Base-by-base conservation (phyloP, 2,329 filamentous ascomycete genomes). In the Ceratocystis papillata region DNA sequence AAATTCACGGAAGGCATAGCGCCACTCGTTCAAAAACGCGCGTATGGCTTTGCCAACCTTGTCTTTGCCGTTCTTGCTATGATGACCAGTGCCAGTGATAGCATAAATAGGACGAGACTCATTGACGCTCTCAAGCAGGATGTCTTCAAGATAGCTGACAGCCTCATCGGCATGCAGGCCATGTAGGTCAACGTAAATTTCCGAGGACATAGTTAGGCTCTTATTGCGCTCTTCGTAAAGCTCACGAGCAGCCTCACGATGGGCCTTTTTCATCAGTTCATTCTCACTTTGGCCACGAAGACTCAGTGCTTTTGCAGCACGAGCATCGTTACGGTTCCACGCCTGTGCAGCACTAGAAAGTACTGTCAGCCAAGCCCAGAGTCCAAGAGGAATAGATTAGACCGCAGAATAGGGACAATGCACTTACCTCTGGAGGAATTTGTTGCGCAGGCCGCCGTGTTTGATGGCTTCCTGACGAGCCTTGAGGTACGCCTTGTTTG, bases 121-220 rank as follows among this genome's bases (percentile, higher is more conserved):
- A 70, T 84, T 81, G 70, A 81, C 83, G 72, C 96, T 94, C 72
- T 95, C 90, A 69, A 92, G 80, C 25, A 99, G 84, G 48, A 95
- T 88, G 69, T 87, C 87, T 75, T 94, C 90, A 3, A 99, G 83
- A 72, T 97, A 97, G 70, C 94, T 89, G 50, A 97, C 90, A 3
- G 93, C 94, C 78, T 99, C 94, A 73, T 97, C 93, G 0, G 94
- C 91, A 73, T 97, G 94, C n/a, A 99, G 83, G n/a, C 94, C 94
- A 75, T 99, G 94, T 41, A 99, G 80, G 76, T 99, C 94, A 65
- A 97, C 88, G 76, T 95, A 99, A 55, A 96, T 84, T 77, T 99
- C 94, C 50, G 83, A 76, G 67, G 78, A 77, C 68, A 78, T 79
- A 50, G 76, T 74, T 68, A 78, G 78, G 72, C 86, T 83, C 75